phyloP scores from a whole-genome alignment of 2,329 filamentous ascomycete species.

The Incumbomyces lentus region DNA sequence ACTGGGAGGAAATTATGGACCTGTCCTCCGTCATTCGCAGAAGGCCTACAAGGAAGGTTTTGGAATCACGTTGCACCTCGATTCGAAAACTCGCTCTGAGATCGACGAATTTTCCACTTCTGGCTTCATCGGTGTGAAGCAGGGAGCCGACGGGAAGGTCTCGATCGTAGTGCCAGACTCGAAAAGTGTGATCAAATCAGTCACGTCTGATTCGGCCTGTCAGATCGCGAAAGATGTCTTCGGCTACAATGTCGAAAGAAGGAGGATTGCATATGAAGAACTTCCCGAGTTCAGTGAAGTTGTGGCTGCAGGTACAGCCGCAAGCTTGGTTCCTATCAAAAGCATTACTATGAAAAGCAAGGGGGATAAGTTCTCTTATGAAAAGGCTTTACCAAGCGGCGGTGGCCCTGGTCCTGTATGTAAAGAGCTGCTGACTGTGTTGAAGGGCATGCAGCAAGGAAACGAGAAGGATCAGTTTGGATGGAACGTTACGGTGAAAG shows the following conservation, averaged over 20 bases:
- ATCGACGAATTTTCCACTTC: constrained; percentile 95
- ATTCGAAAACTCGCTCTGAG: constrained; percentile 71
- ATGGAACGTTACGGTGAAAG: constrained; percentile 48
- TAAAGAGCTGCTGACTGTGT: constrained; percentile 58
- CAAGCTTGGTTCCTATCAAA: constrained; percentile 80
- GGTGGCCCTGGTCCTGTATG: constrained; percentile 64
- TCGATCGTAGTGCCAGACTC: constrained; percentile 82
- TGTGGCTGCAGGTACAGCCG: constrained; percentile 84
- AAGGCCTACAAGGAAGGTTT: constrained; percentile 67
- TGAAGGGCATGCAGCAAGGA: constrained; percentile 80
- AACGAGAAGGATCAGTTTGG: constrained; percentile 65
- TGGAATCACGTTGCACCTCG: constrained; percentile 90
- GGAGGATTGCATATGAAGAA: constrained; percentile 53
- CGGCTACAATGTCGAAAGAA: constrained; percentile 74
- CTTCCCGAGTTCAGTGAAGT: constrained; percentile 61
- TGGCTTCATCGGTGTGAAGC: constrained; percentile 74
- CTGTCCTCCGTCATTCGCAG: constrained; percentile 79
- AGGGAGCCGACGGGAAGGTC: constrained; percentile 39
- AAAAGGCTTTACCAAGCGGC: constrained; percentile 27
- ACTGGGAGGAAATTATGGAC: constrained; percentile 91
- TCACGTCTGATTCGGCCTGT: constrained; percentile 70
- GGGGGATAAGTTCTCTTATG: constrained; percentile 47
- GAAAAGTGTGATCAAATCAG: constrained; percentile 74
- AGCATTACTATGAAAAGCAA: constrained; percentile 66
- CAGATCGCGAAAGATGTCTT: constrained; percentile 60